These are phyloP conservation scores for Trichophyton mentagrophytes DNA, from an alignment of 2,329 filamentous ascomycete genomes.

Conservation along the genomic window DNA sequence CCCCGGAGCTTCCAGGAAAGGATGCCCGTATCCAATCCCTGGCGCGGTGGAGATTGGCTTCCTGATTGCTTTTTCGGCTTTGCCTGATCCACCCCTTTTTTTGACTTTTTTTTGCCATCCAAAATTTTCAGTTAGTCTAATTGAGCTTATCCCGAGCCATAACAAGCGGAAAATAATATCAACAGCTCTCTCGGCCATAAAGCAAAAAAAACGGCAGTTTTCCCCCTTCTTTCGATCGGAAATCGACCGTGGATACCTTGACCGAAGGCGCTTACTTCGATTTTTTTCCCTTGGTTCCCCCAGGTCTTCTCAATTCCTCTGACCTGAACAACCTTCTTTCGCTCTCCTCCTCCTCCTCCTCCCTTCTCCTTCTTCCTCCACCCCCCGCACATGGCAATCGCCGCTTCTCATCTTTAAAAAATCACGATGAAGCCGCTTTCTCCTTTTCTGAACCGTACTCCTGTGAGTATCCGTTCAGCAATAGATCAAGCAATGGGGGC, in stretches of 20 bases:
- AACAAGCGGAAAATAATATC: constrained; percentile 1
- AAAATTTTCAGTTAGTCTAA: background rate
- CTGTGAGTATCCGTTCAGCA: background rate
- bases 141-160: constrained; percentile 1
- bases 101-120: constrained; percentile 1
- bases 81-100: background rate
- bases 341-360: background rate
- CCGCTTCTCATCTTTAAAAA: background rate
- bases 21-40: background rate
- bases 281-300: background rate
- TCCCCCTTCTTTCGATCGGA: background rate
- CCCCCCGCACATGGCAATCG: background rate
- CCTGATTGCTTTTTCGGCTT: background rate
- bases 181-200: constrained; percentile 4
- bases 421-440: constrained; percentile 1
- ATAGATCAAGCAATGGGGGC: constrained; percentile 1
- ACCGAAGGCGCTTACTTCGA: background rate
- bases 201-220: background rate
- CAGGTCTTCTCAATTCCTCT: background rate
- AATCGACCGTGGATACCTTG: constrained; percentile 1
- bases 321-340: background rate
- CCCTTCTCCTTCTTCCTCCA: background rate
- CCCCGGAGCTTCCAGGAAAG: background rate
- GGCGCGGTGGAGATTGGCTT: background rate
- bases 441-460: background rate